Percentiles rank a stretch among this genome's conserved stretches.
Conservation (phyloP, 768 basidiomycete species). For the Tricholoma sp. region DNA sequence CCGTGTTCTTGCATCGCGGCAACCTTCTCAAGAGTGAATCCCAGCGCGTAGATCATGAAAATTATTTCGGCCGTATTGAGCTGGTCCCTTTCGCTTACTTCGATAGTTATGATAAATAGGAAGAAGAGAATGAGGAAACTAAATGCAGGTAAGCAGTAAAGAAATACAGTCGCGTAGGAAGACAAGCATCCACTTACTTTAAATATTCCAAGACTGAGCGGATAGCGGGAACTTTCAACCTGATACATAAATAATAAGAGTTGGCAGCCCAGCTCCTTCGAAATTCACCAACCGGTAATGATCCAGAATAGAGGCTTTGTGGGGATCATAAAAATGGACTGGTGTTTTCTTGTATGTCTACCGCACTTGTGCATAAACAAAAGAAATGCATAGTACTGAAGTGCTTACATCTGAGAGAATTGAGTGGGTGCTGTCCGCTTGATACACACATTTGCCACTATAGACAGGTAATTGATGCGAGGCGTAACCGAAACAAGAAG, state of each 20-base stretch:
- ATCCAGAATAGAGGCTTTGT: constrained; percentile 89
- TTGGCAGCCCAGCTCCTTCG: neutral
- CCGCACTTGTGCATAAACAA: neutral
- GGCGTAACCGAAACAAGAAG: neutral
- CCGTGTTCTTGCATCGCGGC: constrained; percentile 97
- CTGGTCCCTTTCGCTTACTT: constrained; percentile 55
- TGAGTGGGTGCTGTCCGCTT: constrained; percentile 80
- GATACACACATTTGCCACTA: constrained; percentile 91
- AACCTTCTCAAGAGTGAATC: constrained; percentile 88
- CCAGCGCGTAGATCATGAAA: constrained; percentile 78
- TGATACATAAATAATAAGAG: constrained; percentile 20
- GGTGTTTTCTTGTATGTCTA: constrained; percentile 93
- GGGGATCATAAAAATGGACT: constrained; percentile 91
- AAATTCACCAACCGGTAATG: constrained; percentile 72
- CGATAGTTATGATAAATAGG: constrained; percentile 75
- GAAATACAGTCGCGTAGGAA: neutral
- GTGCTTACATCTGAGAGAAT: constrained; percentile 80
- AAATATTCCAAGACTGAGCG: constrained; percentile 86
- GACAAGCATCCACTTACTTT: constrained; percentile 46
- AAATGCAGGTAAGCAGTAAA: neutral
- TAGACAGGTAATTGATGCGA: constrained; percentile 1
- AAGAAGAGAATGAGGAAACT: constrained; percentile 81
- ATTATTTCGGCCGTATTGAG: constrained; percentile 64
- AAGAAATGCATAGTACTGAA: neutral
- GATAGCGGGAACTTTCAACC: constrained; percentile 89